Evolutionary conservation across 352 stramenopile genomes (phyloP).

Genomic region (Phytophthora constricta): DNA sequence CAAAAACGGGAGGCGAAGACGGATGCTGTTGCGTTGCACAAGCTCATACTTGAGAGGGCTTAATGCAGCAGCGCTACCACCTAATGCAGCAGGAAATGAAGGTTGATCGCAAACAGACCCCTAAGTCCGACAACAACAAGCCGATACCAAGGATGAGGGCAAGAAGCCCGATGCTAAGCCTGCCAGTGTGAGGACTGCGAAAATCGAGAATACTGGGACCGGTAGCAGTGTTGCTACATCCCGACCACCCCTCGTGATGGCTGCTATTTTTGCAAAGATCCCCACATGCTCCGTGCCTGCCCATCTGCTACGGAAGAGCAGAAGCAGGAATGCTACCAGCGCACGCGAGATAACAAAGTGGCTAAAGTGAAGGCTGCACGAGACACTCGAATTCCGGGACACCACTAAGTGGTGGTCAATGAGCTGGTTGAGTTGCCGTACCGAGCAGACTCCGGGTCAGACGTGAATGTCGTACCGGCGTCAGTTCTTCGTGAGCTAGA

Average conservation of each 20-base stretch:
- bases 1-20: slow-evolving; percentile 8
- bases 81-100: slow-evolving; percentile 8
- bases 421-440: neutral
- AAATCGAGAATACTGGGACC: neutral
- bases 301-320: slow-evolving; percentile 16
- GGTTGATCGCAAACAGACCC: neutral
- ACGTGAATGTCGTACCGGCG: neutral
- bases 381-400: neutral
- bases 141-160: neutral
- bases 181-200: neutral
- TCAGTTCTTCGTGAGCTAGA: neutral
- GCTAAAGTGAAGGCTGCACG: neutral
- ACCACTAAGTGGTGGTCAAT: neutral
- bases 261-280: slow-evolving; percentile 21
- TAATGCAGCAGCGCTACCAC: slow-evolving; percentile 16
- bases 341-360: neutral
- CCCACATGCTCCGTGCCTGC: slow-evolving; percentile 21
- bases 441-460: neutral
- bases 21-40: slow-evolving; percentile 17
- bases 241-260: slow-evolving; percentile 5
- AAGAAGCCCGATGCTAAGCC: neutral
- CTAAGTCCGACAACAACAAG: neutral
- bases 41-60: slow-evolving; percentile 16
- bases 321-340: neutral
- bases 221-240: neutral